Evolutionary conservation across 169 alveolate species (phyloP).

Genomic region (Eimeria falciformis): DNA sequence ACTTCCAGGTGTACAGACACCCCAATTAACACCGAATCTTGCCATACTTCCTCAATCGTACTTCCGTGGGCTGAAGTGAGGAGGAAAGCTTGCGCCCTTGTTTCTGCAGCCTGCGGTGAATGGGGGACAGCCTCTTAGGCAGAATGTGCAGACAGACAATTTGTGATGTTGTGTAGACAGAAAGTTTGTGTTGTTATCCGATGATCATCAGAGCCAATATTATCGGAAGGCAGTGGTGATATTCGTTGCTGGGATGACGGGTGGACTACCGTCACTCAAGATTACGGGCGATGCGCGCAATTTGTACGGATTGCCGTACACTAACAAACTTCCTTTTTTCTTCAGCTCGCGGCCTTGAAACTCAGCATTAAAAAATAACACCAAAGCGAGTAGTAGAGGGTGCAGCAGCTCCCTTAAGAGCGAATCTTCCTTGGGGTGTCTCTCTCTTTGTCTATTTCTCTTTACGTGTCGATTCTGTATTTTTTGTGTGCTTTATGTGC

Average conservation of each 20-base stretch:
- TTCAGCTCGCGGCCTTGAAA: neutral
- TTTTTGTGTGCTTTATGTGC: too few relatives aligned
- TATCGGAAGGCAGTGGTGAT: slow-evolving; percentile 70
- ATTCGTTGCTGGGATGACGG: slow-evolving; percentile 72
- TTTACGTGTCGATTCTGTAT: too few relatives aligned
- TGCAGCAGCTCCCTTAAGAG: too few relatives aligned
- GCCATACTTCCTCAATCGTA: too few relatives aligned
- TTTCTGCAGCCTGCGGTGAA: neutral
- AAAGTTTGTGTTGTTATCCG: neutral
- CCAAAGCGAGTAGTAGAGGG: too few relatives aligned
- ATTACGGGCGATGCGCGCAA: slow-evolving; percentile 74
- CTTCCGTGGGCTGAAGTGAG: neutral
- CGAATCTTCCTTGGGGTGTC: too few relatives aligned
- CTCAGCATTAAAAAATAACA: too few relatives aligned
- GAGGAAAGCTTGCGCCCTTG: neutral
- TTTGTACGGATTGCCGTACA: slow-evolving; percentile 25
- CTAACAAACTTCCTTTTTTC: neutral
- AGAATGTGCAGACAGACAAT: neutral
- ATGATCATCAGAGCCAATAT: slow-evolving; percentile 64
- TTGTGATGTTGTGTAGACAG: neutral
- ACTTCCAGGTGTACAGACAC: too few relatives aligned
- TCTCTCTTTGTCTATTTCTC: too few relatives aligned
- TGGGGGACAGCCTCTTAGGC: neutral
- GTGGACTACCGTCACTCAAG: slow-evolving; percentile 74
- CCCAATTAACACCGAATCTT: too few relatives aligned